Evolutionary conservation across 2,329 filamentous ascomycete genomes (phyloP).

Genomic region (Graphiopsis chlorocephala): DNA sequence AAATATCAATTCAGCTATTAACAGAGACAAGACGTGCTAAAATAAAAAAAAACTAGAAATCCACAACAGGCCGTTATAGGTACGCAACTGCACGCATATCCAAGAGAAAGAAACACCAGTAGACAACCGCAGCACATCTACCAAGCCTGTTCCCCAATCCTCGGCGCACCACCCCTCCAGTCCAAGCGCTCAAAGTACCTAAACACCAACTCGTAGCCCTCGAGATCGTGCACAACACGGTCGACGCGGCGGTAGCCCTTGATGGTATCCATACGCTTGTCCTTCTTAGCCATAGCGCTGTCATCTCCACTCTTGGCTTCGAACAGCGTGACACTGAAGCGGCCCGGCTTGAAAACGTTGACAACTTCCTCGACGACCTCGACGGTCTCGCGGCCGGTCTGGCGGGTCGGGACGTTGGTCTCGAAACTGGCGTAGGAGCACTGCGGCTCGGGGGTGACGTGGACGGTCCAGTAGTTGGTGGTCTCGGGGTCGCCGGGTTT

Average conservation of each 20-base stretch:
- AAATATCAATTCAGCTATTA: neutral
- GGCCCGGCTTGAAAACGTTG: constrained; percentile 92
- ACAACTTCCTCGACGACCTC: constrained; percentile 94
- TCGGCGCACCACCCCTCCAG: constrained; percentile 65
- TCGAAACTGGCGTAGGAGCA: constrained; percentile 98
- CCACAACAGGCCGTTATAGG: neutral
- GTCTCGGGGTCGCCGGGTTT: constrained; percentile 53
- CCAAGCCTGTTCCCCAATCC: constrained; percentile 54
- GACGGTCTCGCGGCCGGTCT: constrained; percentile 81
- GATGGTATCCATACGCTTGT: constrained; percentile 68
- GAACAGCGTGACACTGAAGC: constrained; percentile 95
- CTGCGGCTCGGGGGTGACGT: constrained; percentile 94
- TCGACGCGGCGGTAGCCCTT: constrained; percentile 86
- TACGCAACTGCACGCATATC: neutral
- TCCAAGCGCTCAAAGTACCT: constrained; percentile 91
- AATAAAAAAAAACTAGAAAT: neutral
- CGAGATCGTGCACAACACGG: constrained; percentile 93
- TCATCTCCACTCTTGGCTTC: constrained; percentile 69
- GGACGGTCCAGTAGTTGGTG: constrained; percentile 95
- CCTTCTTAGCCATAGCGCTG: constrained; percentile 42
- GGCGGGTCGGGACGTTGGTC: constrained; percentile 89
- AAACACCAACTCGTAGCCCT: constrained; percentile 96
- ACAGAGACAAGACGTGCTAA: neutral
- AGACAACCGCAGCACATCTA: neutral
- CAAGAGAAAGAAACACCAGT: neutral